phyloP scores from a whole-genome alignment of 192 early-diverging fungal genomes.

The Funneliformis mosseae region DNA sequence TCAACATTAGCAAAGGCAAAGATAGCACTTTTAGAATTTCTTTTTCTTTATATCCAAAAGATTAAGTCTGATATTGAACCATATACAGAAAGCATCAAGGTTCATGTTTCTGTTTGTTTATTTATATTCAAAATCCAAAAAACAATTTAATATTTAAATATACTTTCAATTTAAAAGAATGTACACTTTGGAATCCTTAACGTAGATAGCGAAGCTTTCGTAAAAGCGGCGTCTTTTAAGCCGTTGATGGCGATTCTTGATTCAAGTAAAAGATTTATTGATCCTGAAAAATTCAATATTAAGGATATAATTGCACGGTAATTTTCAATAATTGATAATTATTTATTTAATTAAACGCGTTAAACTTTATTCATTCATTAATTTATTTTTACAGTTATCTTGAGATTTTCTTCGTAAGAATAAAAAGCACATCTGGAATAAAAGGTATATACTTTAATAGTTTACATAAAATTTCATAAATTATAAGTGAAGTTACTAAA shows the following conservation, averaged over 20 bases:
- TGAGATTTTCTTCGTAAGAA: conserved; percentile 5
- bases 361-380: background rate
- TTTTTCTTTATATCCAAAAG: conserved; percentile 45
- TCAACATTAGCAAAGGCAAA: conserved; percentile 38
- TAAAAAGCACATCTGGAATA: background rate
- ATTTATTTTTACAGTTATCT: background rate
- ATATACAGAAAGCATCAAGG: conserved; percentile 47
- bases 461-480: conserved; percentile 1
- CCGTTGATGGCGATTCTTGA: conserved; percentile 44
- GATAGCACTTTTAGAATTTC: conserved; percentile 48
- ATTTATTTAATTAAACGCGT: background rate
- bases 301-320: conserved; percentile 33
- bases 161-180: conserved; percentile 33
- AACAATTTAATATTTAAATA: background rate
- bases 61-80: conserved; percentile 37
- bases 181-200: conserved; percentile 37
- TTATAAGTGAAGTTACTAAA: background rate
- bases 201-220: conserved; percentile 37
- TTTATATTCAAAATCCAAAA: background rate
- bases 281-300: conserved; percentile 41
- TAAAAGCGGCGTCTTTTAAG: conserved; percentile 42
- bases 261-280: conserved; percentile 35
- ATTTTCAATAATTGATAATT: conserved; percentile 35
- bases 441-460: conserved; percentile 35
- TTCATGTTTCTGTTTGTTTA: background rate